Evolutionary conservation across 805 yeast species (phyloP).

Genomic region (Candida fluviatilis): DNA sequence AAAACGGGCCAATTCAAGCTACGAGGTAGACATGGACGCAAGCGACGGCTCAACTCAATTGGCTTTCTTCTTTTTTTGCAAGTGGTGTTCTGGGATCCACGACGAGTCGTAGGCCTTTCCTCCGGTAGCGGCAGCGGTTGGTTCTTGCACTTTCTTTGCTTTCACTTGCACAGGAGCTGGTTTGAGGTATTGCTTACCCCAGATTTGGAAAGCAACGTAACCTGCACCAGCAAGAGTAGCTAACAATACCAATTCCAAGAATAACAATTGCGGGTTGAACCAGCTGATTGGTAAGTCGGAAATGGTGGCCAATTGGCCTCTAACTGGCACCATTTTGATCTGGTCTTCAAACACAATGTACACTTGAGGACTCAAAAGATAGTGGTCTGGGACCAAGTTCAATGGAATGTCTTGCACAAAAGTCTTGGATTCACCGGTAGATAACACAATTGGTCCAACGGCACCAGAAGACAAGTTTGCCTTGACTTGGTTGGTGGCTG

Average conservation of each 20-base stretch:
- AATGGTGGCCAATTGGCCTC: slow-evolving; percentile 54
- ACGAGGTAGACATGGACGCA: not conserved
- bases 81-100: slow-evolving; percentile 59
- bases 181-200: slow-evolving; percentile 44
- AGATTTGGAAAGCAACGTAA: slow-evolving; percentile 42
- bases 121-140: slow-evolving; percentile 15
- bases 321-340: slow-evolving; percentile 52
- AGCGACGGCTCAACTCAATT: slow-evolving; percentile 7
- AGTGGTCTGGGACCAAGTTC: slow-evolving; percentile 53
- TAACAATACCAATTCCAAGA: slow-evolving; percentile 53
- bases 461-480: slow-evolving; percentile 64
- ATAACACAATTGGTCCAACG: slow-evolving; percentile 56
- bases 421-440: slow-evolving; percentile 42
- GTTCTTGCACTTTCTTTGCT: slow-evolving; percentile 14
- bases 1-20: not conserved
- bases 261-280: slow-evolving; percentile 67
- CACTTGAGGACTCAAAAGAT: slow-evolving; percentile 56
- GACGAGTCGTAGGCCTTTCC: slow-evolving; percentile 41
- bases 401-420: slow-evolving; percentile 61
- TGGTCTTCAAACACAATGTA: slow-evolving; percentile 48
- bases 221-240: slow-evolving; percentile 46
- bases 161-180: slow-evolving; percentile 28
- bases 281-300: slow-evolving; percentile 63
- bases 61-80: slow-evolving; percentile 32
- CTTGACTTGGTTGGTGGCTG: slow-evolving; percentile 44